Base-by-base conservation (phyloP, 495 filamentous ascomycete species). In the Aspergillus sparsus region DNA sequence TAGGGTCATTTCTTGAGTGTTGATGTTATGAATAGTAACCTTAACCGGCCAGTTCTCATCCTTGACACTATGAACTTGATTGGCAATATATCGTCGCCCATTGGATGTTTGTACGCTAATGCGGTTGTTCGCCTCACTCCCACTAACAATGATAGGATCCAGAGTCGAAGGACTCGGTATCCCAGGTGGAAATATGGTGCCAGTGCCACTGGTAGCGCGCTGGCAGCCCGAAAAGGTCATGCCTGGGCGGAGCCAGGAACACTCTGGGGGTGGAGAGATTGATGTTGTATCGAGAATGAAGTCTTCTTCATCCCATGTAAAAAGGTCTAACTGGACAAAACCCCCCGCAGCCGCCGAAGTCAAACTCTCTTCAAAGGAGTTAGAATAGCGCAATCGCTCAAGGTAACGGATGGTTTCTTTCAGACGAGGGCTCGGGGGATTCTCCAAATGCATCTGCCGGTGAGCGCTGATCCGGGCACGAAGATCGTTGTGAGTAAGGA, bases 11-110 rank as follows among this genome's bases (percentile, higher is more conserved):
- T 74, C 77, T 2, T 72, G 68, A 60, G 84, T 82, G 69, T 91
- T 85, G 62, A 90, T 81, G 52, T 81, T 77, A 66, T 90, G 86
- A 54, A 91, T 84, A 27, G 83, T 88, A 45, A 91, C 86, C 61
- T 86, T 87, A 49, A 91, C 88, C 6, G 88, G 86, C 88, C 88
- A 91, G 15, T 82, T 77, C 57, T 89, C 86, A 55, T 86, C 81
- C 12, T 73, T 75, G 7, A 62, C 27, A 15, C 67, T 70, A 57
- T 63, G 71, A 49, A 67, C 63, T 16, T 65, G 69, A 50, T 71
- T 77, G 33, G 77, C 69, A 41, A 72, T 34, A 53, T 78, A 77
- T 53, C 76, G 70, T 37, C 74, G 74, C 10, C 77, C 70, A 45
- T 58, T 69, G 7, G 58, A 64, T 8, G 71, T 72, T 47, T 70